Conservation (phyloP, 768 basidiomycete species). For the Tylopilus intermedius region DNA sequence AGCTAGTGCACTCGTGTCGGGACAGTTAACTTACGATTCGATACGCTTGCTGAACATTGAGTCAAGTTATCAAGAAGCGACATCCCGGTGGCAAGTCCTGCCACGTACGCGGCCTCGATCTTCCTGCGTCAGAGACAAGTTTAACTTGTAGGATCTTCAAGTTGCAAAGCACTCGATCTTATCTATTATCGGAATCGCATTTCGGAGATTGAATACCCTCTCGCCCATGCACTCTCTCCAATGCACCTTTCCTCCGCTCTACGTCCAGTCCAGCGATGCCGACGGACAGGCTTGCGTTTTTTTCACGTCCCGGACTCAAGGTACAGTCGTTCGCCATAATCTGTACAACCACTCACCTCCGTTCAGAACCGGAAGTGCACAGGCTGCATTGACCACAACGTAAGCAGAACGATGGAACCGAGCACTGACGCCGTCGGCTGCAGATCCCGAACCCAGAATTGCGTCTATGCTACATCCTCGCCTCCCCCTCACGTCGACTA, state of each 20-base stretch:
- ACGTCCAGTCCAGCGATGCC: conserved; percentile 46
- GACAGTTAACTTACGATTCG: too few species aligned
- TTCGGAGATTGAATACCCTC: too few species aligned
- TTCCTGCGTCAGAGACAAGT: too few species aligned
- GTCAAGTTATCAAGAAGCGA: too few species aligned
- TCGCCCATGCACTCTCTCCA: background rate
- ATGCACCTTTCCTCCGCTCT: conserved; percentile 56
- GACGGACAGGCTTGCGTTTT: conserved; percentile 78
- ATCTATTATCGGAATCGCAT: too few species aligned
- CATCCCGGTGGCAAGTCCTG: too few species aligned
- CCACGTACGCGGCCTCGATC: too few species aligned
- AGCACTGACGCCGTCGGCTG: conserved; percentile 4
- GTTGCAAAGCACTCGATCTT: too few species aligned
- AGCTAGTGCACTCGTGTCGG: too few species aligned
- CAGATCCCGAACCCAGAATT: conserved; percentile 84
- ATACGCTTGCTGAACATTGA: too few species aligned
- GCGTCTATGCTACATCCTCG: background rate
- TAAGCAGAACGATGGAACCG: conserved; percentile 1
- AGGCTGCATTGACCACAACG: conserved; percentile 84
- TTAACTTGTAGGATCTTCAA: too few species aligned
- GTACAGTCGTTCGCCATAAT: conserved; percentile 35
- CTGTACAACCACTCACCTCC: background rate
- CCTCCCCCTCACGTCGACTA: background rate
- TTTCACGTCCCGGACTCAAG: conserved; percentile 86
- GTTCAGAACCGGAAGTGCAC: conserved; percentile 90